phyloP scores from a whole-genome alignment of 192 early-diverging fungal genomes.

The Entophlyctis helioformis region DNA sequence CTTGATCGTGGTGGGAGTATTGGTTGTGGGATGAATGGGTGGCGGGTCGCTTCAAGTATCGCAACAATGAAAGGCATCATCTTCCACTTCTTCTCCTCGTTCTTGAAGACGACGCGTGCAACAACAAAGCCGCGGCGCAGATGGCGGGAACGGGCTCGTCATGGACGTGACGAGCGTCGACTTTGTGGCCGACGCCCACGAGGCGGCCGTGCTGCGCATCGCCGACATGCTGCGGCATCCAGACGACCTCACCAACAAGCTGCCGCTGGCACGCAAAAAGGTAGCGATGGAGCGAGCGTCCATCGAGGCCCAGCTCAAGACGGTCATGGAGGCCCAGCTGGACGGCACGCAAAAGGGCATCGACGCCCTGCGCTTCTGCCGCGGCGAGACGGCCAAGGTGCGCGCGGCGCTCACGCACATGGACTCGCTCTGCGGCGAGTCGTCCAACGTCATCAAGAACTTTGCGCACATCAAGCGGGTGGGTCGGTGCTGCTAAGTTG shows the following conservation, averaged over 20 bases:
- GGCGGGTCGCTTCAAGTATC: no score
- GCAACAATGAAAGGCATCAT: no score
- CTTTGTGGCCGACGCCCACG: constrained; percentile 20
- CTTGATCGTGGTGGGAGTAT: no score
- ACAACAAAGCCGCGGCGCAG: no score
- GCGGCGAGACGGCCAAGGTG: constrained; percentile 41
- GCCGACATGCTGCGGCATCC: constrained; percentile 82
- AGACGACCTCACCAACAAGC: constrained; percentile 84
- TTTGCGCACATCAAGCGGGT: constrained; percentile 86
- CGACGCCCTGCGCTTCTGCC: constrained; percentile 34
- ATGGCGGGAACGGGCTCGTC: no score
- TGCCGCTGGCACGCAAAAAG: constrained; percentile 65
- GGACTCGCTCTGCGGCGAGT: constrained; percentile 73
- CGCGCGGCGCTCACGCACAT: constrained; percentile 69
- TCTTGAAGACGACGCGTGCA: no score
- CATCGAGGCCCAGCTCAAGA: constrained; percentile 92
- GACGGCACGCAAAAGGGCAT: constrained; percentile 83
- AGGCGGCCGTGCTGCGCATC: constrained; percentile 67
- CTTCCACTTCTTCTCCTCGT: no score
- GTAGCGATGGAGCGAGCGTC: constrained; percentile 79
- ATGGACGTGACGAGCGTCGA: no score
- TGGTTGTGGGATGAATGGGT: no score
- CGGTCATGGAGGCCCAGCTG: constrained; percentile 82
- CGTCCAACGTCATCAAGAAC: constrained; percentile 77
- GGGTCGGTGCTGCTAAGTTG: not conserved